Base-by-base conservation (phyloP, 2,329 filamentous ascomycete species). In the Apiospora pterosperma region DNA sequence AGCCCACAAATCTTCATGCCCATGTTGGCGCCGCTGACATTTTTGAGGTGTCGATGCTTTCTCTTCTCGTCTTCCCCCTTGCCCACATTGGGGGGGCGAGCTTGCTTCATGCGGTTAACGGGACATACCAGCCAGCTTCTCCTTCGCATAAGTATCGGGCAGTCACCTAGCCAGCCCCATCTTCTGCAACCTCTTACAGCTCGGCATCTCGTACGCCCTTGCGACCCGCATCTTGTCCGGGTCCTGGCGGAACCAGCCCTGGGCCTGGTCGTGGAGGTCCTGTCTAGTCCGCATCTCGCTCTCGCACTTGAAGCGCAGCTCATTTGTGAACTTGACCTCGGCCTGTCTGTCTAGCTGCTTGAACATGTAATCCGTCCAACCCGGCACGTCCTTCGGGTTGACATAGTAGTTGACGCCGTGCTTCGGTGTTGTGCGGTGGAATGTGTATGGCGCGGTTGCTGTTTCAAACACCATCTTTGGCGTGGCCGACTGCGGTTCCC, bases 181-280 rank as follows among this genome's bases (percentile, higher is more conserved):
- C 36, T 74, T 76, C 55, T 80, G 76, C 66, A 89, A 75, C 67
- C 84, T 78, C 66, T 81, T 76, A 72, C 87, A 90, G 63, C 81
- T 81, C 19, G 80, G 80, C 80, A 82, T 84, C 66, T 81, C 79
- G 67, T 80, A 84, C 21, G 77, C 76, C 38, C 83, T 78, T 36
- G 94, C 94, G 65, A 87, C 78, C 67, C 89, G 86, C 87, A 97
- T 87, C 81, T 93, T 93, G 67, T 90, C 89, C 62, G 88, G 83
- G 72, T 97, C 93, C 63, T 89, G 87, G 76, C 88, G 93, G 74
- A 97, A 93, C 91, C 93, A 97, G 4, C 94, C 94, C 71, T 91
- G 88, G 0, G 94, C 93, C 59, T 92, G 90, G 68, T 97, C 88
- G 67, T 89, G 82, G 77, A 93, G 81, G 68, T 88, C 83, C 73